Evolutionary conservation across 352 stramenopile genomes (phyloP), one percentile per base, ranked within the genome.

Genomic region (Globisporangium radiosum): DNA sequence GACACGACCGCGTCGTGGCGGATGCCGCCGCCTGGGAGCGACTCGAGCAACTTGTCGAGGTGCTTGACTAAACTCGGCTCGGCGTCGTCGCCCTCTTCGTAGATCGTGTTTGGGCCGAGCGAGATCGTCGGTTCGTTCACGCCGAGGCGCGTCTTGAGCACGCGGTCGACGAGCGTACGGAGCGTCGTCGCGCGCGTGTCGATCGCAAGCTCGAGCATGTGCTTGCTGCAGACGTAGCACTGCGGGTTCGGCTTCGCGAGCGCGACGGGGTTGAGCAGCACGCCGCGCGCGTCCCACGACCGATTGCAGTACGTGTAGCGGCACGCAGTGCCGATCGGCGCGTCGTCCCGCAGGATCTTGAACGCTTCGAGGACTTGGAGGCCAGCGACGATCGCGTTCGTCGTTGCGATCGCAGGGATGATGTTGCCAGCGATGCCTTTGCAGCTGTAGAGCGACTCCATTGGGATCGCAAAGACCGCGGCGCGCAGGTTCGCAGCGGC

Each of bases 351-450:
- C 8, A 95, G 60, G 60, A 95, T 86, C 60, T 88, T 87, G 69
- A 93, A 92, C 13, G 84, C 84, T 65, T 95, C 75, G 25, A 95
- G 69, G 49, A 95, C 86, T 54, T 95, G 86, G 19, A 99, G 78
- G 5, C 97, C 97, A 0, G 97, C 97, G 25, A 99, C 96, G 69
- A 99, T 99, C 15, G 98, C 98, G 73, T 99, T 99, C n/a, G 97
- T 99, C 14, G 97, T 99, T 10, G 97, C 97, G 71, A 99, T 99
- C 15, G 98, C 97, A 49, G 97, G 97, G 58, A 99, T 99, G 64
- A 99, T 99, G 70, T 99, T 99, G 19, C 98, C 98, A 5, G 98
- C 98, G 63, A 99, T 99, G 36, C 97, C 97, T 76, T 99, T 99
- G 76, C 96, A 93, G 45, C 68, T 86, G 62, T 92, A 95, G n/a